Base-by-base conservation (phyloP, 2,329 filamentous ascomycete genomes). In the Diplodia sapinea region DNA sequence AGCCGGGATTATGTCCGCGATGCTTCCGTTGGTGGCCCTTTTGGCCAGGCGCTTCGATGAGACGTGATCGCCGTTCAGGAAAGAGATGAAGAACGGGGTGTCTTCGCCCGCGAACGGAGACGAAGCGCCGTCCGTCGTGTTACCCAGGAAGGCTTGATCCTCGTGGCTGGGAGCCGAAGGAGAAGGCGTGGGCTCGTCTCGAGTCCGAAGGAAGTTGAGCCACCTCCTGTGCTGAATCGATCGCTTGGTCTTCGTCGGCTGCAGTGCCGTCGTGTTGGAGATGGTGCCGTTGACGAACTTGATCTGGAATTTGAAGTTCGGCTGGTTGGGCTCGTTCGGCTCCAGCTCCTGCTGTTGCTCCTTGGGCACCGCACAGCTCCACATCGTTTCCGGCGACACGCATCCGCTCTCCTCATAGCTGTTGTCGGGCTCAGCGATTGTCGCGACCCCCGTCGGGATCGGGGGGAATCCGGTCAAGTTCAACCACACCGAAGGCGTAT, bases 401-500 rank as follows among this genome's bases (percentile, higher is more conserved):
- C 94, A 98, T 7, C 86, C 87, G 26, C 86, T 87, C 65, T 87
- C 85, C n/a, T 87, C 81, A 1, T 85, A 80, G 0, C 86, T 85
- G 61, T 90, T 88, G 71, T 91, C 86, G 0, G 93, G 88, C 5
- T 90, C 90, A 17, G 91, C 87, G 17, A 97, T 85, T 0, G 92
- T 96, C 69, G 92, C 85, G 20, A 94, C 85, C 0, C 94, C 94
- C 0, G 91, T 94, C 1, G 92, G 92, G 74, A 97, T 92, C 0
- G 93, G 90, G 20, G 94, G 94, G 72, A 92, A 97, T 62, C 89
- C 88, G 1, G 94, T 96, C 69, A 96, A 77, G 75, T 96, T 97
- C 67, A 97, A 83, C 90, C 92, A 97, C 59, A 85, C 80, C 1
- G 85, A 73, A 33, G 71, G 71, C 4, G 69, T 66, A 43, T 71